phyloP scores from a whole-genome alignment of 2,329 filamentous ascomycete species.

The Xylariales sp. region DNA sequence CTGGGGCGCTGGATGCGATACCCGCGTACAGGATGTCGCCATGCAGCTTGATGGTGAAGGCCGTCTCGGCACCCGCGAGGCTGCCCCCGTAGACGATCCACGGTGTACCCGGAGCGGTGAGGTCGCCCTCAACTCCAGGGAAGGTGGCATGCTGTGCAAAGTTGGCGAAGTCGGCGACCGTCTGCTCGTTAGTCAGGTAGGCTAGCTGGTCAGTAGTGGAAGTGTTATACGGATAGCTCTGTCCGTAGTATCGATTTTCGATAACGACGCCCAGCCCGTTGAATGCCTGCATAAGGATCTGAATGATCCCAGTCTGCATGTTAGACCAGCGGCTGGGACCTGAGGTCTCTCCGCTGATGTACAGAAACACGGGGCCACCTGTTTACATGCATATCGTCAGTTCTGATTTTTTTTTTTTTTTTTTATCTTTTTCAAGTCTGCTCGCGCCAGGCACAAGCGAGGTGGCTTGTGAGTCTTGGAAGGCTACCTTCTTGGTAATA shows the following conservation, averaged over 20 bases:
- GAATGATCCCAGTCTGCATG: slow-evolving; percentile 34
- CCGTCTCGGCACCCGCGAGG: slow-evolving; percentile 23
- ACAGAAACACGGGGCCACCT: slow-evolving; percentile 39
- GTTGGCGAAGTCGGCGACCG: slow-evolving; percentile 47
- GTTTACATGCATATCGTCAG: too few species aligned
- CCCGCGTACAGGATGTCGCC: slow-evolving; percentile 41
- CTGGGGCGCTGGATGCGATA: slow-evolving; percentile 41
- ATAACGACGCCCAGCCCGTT: slow-evolving; percentile 49
- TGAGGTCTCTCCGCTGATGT: slow-evolving; percentile 26
- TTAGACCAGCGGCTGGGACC: slow-evolving; percentile 22
- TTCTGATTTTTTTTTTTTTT: too few species aligned
- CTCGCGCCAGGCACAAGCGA: too few species aligned
- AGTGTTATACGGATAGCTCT: slow-evolving; percentile 42
- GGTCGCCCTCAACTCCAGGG: slow-evolving; percentile 33
- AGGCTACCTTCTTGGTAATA: slow-evolving; percentile 45
- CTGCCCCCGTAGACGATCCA: slow-evolving; percentile 27
- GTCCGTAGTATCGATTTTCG: slow-evolving; percentile 47
- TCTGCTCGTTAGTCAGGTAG: slow-evolving; percentile 47
- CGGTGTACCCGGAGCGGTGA: slow-evolving; percentile 38
- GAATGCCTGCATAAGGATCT: slow-evolving; percentile 50
- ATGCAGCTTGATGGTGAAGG: slow-evolving; percentile 40
- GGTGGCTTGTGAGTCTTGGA: too few species aligned
- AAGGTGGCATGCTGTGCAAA: slow-evolving; percentile 43
- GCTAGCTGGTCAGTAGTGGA: slow-evolving; percentile 43
- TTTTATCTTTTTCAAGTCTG: slow-evolving; percentile 9